Conservation (phyloP, 768 basidiomycete genomes). For the Xerocomellus intermedius region DNA sequence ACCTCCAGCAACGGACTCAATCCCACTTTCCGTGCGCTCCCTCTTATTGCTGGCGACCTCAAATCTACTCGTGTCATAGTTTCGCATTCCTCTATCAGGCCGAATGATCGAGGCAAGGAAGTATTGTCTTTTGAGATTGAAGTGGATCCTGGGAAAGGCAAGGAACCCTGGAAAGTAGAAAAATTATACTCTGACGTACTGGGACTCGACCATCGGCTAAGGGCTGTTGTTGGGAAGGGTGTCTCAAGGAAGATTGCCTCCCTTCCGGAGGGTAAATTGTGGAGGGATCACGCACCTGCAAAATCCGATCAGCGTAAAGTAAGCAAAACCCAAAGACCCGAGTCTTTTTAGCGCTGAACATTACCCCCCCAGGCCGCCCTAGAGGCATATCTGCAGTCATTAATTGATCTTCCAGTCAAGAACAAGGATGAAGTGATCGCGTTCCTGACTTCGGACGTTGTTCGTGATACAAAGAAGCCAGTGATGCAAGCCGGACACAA, state of each 20-base stretch:
- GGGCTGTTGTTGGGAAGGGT: conserved; percentile 53
- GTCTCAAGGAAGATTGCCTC: conserved; percentile 74
- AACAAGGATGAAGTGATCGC: conserved; percentile 87
- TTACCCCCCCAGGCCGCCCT: conserved; percentile 54
- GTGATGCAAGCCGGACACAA: conserved; percentile 83
- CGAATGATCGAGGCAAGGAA: conserved; percentile 90
- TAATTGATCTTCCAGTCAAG: conserved; percentile 80
- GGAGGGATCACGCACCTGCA: conserved; percentile 96
- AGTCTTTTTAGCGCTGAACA: conserved; percentile 4
- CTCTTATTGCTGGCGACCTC: conserved; percentile 69
- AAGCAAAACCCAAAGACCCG: conserved; percentile 22
- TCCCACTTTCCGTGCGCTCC: conserved; percentile 68
- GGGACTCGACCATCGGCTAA: conserved; percentile 78
- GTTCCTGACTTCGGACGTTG: conserved; percentile 89
- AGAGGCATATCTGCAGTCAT: conserved; percentile 81
- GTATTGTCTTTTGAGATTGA: conserved; percentile 84
- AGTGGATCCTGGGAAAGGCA: conserved; percentile 69
- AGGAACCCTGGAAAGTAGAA: conserved; percentile 80
- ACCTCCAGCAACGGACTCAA: conserved; percentile 25
- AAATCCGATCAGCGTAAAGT: conserved; percentile 97
- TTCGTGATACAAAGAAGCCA: conserved; percentile 71
- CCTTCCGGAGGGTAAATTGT: conserved; percentile 89
- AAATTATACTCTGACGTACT: conserved; percentile 94
- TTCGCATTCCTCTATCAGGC: conserved; percentile 77
- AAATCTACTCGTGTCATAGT: conserved; percentile 69